Base-by-base conservation (phyloP, 768 basidiomycete genomes). In the Agaricus subrufescens region DNA sequence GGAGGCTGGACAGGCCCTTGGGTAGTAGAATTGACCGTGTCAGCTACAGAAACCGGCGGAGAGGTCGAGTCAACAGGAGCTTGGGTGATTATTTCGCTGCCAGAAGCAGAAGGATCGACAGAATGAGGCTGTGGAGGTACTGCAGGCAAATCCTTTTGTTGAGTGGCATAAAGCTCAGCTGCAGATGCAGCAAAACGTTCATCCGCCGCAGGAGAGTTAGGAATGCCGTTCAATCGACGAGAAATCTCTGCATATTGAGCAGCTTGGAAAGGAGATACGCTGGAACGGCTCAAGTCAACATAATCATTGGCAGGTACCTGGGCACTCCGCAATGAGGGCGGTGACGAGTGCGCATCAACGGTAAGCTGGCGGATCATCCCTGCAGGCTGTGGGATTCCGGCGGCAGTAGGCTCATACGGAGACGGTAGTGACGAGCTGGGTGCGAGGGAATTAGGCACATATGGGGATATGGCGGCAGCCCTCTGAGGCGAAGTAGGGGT, bases 221-320 rank as follows among this genome's bases (percentile, higher is more conserved):
- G 4, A 40, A 34, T 31, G 48, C 14, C 63, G 56, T 82, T 77
- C 40, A 91, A 67, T 19, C 73, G 79, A 61, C 78, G 74, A 4
- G 85, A 81, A 54, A 89, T 89, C 62, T 86, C 87, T 19, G 75
- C 80, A 62, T 90, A 90, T 66, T 91, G 89, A 0, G 75, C 78
- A 40, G 85, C 88, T 64, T 91, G 89, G 76, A 78, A 87, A 0
- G 88, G 87, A 3, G 87, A 83, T 2, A 89, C 80, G 62, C 87
- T 88, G 15, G 84, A 83, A 44, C 89, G 77, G 64, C 70, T 73
- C 42, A 91, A 73, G 61, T 90, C 84, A 38, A 83, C 75, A 54
- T 90, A 89, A 58, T 84, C 79, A 10, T 72, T 63, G 3, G 69
- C 65, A 19, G 70, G 63, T 19, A 61, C 37, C 26, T 55, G 62